These are phyloP conservation scores for Mycena rosella DNA, from an alignment of 768 basidiomycete genomes.

Conservation along the genomic window DNA sequence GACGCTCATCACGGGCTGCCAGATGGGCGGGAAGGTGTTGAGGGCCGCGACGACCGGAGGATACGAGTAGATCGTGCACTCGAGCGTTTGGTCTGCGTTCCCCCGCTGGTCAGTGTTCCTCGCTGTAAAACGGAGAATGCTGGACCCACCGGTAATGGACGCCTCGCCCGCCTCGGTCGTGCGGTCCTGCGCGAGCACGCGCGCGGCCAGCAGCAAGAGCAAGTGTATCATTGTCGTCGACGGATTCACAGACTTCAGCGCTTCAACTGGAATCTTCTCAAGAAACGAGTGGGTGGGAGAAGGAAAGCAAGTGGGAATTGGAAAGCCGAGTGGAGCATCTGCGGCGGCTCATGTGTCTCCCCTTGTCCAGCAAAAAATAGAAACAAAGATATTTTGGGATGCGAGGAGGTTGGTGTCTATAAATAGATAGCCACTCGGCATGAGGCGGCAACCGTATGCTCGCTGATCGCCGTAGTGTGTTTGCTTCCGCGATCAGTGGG, in stretches of 20 bases:
- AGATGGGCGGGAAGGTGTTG: constrained; percentile 20
- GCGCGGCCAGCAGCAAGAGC: not conserved
- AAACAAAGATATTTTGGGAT: too few relatives aligned
- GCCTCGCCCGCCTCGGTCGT: constrained; percentile 21
- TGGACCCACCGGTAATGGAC: not conserved
- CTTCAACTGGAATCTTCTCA: too few relatives aligned
- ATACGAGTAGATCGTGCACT: constrained; percentile 26
- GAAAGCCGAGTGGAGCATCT: too few relatives aligned
- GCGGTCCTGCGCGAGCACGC: constrained; percentile 3
- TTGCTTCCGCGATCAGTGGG: too few relatives aligned
- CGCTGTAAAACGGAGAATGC: not conserved
- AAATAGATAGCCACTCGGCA: too few relatives aligned
- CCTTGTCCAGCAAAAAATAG: too few relatives aligned
- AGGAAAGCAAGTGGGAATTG: too few relatives aligned
- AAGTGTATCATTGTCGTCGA: not conserved
- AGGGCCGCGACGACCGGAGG: constrained; percentile 16
- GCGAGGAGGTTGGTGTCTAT: too few relatives aligned
- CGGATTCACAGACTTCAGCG: not conserved
- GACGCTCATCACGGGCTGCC: constrained; percentile 3
- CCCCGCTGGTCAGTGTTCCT: not conserved
- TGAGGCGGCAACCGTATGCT: too few relatives aligned
- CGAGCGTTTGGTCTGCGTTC: constrained; percentile 4
- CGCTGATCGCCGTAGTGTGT: too few relatives aligned
- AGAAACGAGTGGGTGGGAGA: too few relatives aligned
- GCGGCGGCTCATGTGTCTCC: too few relatives aligned